phyloP scores from a whole-genome alignment of 2,329 filamentous ascomycete species.

The Colletotrichum kahawae region DNA sequence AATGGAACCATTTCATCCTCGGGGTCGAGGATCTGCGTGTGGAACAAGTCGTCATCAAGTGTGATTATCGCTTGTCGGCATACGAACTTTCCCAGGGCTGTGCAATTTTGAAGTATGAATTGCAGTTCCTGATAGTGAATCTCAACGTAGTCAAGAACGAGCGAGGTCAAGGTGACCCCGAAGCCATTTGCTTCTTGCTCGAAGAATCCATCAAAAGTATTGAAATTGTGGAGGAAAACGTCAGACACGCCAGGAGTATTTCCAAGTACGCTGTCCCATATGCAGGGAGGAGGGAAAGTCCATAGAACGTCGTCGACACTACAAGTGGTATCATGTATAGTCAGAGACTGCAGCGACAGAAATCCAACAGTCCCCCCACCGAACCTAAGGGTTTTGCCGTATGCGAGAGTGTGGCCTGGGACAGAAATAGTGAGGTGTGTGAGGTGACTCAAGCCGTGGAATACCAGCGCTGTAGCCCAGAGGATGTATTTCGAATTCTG shows the following conservation, averaged over 20 bases:
- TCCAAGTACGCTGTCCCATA: neutral
- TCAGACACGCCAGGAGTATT: neutral
- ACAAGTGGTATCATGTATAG: neutral
- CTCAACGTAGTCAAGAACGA: neutral
- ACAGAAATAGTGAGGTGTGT: neutral
- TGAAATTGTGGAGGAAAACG: neutral
- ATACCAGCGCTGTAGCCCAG: neutral
- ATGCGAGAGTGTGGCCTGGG: neutral
- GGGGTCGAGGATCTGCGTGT: neutral
- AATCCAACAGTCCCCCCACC: neutral
- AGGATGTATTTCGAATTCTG: neutral
- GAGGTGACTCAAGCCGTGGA: neutral
- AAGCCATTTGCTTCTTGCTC: neutral
- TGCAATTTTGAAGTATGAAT: neutral
- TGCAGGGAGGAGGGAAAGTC: neutral
- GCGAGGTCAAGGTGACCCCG: neutral
- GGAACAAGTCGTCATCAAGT: neutral
- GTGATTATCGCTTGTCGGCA: neutral
- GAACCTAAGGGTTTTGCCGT: neutral
- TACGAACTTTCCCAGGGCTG: neutral
- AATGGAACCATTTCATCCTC: neutral
- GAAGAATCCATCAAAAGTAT: neutral
- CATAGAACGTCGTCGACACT: neutral
- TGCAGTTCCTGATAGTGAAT: accelerated
- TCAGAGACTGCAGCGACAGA: neutral